phyloP scores from a whole-genome alignment of 495 filamentous ascomycete species.

The Penicillium canescens region DNA sequence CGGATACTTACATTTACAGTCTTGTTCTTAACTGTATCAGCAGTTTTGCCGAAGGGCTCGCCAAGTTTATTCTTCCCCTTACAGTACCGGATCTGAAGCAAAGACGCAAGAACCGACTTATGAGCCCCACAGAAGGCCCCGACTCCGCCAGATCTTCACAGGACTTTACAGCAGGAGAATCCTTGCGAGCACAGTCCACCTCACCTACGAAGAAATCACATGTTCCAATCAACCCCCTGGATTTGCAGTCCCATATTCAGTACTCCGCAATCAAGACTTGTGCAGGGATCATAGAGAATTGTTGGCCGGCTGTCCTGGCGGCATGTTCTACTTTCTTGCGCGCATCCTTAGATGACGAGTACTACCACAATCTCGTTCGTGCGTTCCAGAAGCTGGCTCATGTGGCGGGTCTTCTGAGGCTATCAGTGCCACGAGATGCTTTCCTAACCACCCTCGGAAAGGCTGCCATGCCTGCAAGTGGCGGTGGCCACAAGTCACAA shows the following conservation, averaged over 20 bases:
- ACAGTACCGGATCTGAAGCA: constrained; percentile 65
- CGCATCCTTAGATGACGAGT: constrained; percentile 89
- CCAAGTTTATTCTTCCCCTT: constrained; percentile 87
- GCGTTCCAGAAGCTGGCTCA: constrained; percentile 96
- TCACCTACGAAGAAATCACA: constrained; percentile 55
- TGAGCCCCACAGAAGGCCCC: constrained; percentile 32
- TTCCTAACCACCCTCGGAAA: constrained; percentile 94
- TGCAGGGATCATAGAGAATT: constrained; percentile 80
- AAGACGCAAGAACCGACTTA: constrained; percentile 52
- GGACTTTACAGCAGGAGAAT: constrained; percentile 39
- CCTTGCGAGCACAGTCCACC: constrained; percentile 28
- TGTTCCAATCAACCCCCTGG: constrained; percentile 78
- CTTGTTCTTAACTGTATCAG: constrained; percentile 86
- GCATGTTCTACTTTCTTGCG: constrained; percentile 93
- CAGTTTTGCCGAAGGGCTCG: constrained; percentile 84
- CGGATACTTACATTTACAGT: constrained; percentile 92
- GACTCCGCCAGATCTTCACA: constrained; percentile 42
- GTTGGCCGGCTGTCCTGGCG: constrained; percentile 94
- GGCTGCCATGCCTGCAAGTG: constrained; percentile 79
- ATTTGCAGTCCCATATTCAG: constrained; percentile 67
- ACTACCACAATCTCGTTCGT: constrained; percentile 88
- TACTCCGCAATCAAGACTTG: constrained; percentile 70
- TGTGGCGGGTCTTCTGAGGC: constrained; percentile 82
- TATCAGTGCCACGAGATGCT: constrained; percentile 86
- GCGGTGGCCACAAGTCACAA: constrained; percentile 45